These are phyloP conservation scores for Penicillium daleae DNA, from an alignment of 495 filamentous ascomycete species.

Conservation along the genomic window DNA sequence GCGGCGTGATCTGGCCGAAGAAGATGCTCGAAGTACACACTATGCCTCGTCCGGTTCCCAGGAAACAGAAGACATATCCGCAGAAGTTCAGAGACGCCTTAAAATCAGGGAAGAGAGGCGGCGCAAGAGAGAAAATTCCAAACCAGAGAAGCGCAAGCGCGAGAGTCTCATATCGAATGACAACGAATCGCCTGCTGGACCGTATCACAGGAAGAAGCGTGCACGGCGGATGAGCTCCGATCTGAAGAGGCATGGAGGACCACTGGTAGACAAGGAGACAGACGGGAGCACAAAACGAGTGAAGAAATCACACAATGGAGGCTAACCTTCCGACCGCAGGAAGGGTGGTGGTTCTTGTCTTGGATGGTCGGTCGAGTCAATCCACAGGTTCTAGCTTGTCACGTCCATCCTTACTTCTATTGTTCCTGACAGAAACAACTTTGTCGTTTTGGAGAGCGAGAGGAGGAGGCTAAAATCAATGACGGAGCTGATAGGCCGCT, in stretches of 20 bases:
- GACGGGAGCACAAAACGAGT: constrained; percentile 9
- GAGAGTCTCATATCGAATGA: constrained; percentile 44
- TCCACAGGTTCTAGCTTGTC: background rate
- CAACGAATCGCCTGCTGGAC: constrained; percentile 19
- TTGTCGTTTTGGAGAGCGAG: background rate
- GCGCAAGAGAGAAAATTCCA: constrained; percentile 30
- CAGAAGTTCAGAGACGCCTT: constrained; percentile 47
- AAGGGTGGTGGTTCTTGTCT: background rate
- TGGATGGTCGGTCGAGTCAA: background rate
- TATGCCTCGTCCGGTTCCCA: constrained; percentile 19
- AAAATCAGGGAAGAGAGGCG: constrained; percentile 45
- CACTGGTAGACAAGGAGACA: background rate
- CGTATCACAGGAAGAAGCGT: constrained; percentile 34
- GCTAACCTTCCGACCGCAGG: background rate
- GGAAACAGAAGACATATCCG: constrained; percentile 54
- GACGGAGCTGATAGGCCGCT: background rate
- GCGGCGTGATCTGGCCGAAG: constrained; percentile 26
- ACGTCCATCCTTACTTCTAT: background rate
- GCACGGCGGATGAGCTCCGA: constrained; percentile 8
- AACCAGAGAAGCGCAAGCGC: constrained; percentile 42
- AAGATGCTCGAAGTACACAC: constrained; percentile 17
- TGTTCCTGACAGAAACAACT: background rate
- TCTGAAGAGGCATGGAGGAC: constrained; percentile 12
- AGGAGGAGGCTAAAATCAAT: background rate
- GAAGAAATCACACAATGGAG: background rate